A percentile compares a stretch with the other conserved stretches of the same genome.
Conservation (phyloP, 2,329 filamentous ascomycete genomes). For the Cladosporium sp. region DNA sequence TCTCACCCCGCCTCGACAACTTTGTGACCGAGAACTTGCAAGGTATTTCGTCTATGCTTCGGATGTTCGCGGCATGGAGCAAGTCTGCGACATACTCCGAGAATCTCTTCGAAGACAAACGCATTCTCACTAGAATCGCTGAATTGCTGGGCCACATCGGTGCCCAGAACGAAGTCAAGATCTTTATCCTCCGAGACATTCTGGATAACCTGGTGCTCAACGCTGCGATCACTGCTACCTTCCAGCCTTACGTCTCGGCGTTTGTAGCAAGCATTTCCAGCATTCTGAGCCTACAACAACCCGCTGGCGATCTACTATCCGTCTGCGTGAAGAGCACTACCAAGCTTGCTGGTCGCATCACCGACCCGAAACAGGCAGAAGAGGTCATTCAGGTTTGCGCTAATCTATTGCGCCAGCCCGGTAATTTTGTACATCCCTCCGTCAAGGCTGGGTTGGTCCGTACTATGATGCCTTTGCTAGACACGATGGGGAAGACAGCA, state of each 20-base stretch:
- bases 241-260: constrained; percentile 62
- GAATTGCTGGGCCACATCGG: constrained; percentile 67
- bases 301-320: constrained; percentile 70
- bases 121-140: constrained; percentile 64
- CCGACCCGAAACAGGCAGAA: constrained; percentile 63
- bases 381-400: constrained; percentile 74
- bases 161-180: constrained; percentile 79
- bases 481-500: constrained; percentile 12
- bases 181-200: constrained; percentile 70
- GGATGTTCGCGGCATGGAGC: constrained; percentile 78
- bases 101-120: constrained; percentile 60
- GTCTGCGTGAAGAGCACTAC: constrained; percentile 74
- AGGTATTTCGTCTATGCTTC: constrained; percentile 76
- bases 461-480: constrained; percentile 69
- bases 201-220: constrained; percentile 62
- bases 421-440: constrained; percentile 72
- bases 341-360: constrained; percentile 66
- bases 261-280: constrained; percentile 54
- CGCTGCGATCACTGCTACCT: constrained; percentile 52
- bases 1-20: constrained; percentile 71
- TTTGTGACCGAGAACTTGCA: constrained; percentile 83
- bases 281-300: constrained; percentile 50
- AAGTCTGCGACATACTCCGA: constrained; percentile 59
- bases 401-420: constrained; percentile 79
- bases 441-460: constrained; percentile 76